Evolutionary conservation across 2,329 filamentous ascomycete species (phyloP).

Genomic region (Purpureocillium lavendulum): DNA sequence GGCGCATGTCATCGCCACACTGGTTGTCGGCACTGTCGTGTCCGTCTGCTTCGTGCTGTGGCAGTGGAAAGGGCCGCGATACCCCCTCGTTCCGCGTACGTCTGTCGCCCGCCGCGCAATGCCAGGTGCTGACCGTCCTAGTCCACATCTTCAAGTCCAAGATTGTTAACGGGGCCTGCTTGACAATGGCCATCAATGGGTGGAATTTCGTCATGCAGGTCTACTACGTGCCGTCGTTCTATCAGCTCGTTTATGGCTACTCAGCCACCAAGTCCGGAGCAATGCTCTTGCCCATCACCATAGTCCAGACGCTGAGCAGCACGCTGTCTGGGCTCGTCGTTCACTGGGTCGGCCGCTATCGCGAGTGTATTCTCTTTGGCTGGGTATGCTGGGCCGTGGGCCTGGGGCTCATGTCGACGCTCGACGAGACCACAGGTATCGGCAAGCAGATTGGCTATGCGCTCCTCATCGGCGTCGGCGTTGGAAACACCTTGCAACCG

Average conservation of each 20-base stretch:
- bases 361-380: slow-evolving; percentile 45
- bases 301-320: slow-evolving; percentile 37
- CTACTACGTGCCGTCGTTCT: slow-evolving; percentile 38
- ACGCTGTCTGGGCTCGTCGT: slow-evolving; percentile 44
- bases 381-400: slow-evolving; percentile 44
- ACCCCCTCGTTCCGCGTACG: slow-evolving; percentile 38
- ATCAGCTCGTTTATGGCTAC: slow-evolving; percentile 36
- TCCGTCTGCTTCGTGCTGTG: slow-evolving; percentile 43
- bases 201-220: slow-evolving; percentile 52
- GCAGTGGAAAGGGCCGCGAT: slow-evolving; percentile 39
- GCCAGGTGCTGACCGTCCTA: slow-evolving; percentile 3
- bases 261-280: slow-evolving; percentile 31
- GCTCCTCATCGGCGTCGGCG: slow-evolving; percentile 41
- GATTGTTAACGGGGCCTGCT: slow-evolving; percentile 45
- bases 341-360: slow-evolving; percentile 42
- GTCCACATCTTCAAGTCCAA: slow-evolving; percentile 45
- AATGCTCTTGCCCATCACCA: slow-evolving; percentile 31
- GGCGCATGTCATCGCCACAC: slow-evolving; percentile 42
- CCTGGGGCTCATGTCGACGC: slow-evolving; percentile 42
- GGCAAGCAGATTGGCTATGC: slow-evolving; percentile 47
- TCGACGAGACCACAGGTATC: slow-evolving; percentile 36
- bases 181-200: slow-evolving; percentile 50
- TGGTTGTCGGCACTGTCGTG: slow-evolving; percentile 39
- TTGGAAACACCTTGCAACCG: slow-evolving; percentile 44
- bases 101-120: background rate